phyloP scores from a whole-genome alignment of 352 stramenopile species.

The Phytophthora colocasiae region DNA sequence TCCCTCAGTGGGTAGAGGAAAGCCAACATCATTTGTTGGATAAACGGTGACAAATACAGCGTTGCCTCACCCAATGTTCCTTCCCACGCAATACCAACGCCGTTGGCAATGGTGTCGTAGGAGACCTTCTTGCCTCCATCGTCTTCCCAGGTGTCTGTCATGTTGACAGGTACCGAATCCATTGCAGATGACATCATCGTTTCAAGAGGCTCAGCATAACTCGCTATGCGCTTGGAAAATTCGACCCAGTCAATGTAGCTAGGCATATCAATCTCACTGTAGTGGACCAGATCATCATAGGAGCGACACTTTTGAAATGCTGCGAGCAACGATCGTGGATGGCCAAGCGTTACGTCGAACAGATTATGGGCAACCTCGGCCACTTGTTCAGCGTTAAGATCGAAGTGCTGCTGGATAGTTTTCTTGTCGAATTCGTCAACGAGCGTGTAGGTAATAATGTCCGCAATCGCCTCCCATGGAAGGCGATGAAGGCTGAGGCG shows the following conservation, averaged over 20 bases:
- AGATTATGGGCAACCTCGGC: neutral
- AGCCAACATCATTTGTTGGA: neutral
- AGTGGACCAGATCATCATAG: neutral
- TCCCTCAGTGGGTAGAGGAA: neutral
- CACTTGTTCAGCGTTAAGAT: neutral
- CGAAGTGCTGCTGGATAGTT: neutral
- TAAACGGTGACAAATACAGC: conserved; percentile 3
- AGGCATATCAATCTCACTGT: neutral
- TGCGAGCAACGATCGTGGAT: neutral
- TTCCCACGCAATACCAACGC: conserved; percentile 9
- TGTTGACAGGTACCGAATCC: neutral
- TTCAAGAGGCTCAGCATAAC: neutral
- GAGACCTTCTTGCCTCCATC: neutral
- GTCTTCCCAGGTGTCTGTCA: neutral
- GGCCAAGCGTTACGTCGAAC: neutral
- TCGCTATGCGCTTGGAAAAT: neutral
- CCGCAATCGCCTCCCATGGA: neutral
- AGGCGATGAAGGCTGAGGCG: neutral
- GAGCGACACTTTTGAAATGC: neutral
- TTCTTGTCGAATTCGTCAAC: no score
- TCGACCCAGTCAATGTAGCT: neutral
- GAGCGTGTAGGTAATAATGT: neutral
- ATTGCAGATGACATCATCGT: neutral
- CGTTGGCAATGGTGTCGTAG: neutral
- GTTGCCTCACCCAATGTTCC: neutral